Evolutionary conservation across 371 early-diverging fungal species (phyloP).

Genomic region (Mortierella sp.): DNA sequence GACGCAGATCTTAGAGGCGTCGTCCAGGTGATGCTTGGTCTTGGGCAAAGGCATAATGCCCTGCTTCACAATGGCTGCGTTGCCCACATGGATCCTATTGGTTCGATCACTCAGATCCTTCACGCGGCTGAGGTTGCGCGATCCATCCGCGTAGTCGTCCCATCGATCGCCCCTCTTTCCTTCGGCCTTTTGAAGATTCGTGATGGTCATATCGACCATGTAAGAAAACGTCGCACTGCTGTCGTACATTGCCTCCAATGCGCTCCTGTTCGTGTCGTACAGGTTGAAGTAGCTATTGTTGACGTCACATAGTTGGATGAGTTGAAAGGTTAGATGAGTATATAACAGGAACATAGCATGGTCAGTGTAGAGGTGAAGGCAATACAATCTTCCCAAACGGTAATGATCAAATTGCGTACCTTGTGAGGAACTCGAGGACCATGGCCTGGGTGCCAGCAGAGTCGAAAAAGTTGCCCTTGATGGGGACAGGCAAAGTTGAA

Average conservation of each 20-base stretch:
- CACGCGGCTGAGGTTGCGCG: conserved; percentile 19
- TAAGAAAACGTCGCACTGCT: conserved; percentile 27
- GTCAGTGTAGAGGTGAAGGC: not conserved
- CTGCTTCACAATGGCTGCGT: conserved; percentile 18
- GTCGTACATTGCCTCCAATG: conserved; percentile 29
- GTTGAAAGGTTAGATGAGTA: not conserved
- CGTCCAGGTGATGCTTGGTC: conserved; percentile 28
- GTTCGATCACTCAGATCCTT: conserved; percentile 22
- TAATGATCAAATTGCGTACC: conserved; percentile 1
- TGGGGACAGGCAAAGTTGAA: conserved; percentile 11
- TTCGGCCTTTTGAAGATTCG: conserved; percentile 15
- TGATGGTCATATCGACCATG: not conserved
- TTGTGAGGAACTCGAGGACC: conserved; percentile 28
- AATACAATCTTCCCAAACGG: no score
- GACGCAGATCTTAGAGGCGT: conserved; percentile 31
- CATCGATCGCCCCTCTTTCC: conserved; percentile 16
- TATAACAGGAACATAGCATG: not conserved
- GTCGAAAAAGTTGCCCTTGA: conserved; percentile 36
- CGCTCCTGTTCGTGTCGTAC: conserved; percentile 25
- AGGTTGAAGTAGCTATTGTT: conserved; percentile 22
- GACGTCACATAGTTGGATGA: not conserved
- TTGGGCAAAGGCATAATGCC: conserved; percentile 21
- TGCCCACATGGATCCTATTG: conserved; percentile 28
- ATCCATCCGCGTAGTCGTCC: conserved; percentile 1
- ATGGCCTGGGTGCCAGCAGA: conserved; percentile 27